phyloP scores from a whole-genome alignment of 352 stramenopile species.

The Globisporangium barbulae region DNA sequence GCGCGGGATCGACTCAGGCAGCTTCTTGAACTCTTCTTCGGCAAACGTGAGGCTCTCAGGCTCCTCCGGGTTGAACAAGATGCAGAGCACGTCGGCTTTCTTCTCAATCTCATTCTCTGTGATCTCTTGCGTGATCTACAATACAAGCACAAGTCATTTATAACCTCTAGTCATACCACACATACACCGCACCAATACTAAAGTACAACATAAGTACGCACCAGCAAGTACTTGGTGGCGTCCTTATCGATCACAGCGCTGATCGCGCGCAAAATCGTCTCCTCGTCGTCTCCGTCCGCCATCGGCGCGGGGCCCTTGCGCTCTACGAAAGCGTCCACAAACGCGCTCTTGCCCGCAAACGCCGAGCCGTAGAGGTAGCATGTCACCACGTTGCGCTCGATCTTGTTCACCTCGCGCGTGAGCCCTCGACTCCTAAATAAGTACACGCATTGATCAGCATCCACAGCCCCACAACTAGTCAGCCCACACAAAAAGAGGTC shows the following conservation, averaged over 20 bases:
- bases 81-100: constrained; percentile 66
- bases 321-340: constrained; percentile 52
- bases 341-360: constrained; percentile 45
- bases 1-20: constrained; percentile 50
- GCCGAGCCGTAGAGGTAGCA: constrained; percentile 62
- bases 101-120: constrained; percentile 62
- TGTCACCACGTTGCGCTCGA: constrained; percentile 69
- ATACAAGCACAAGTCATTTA: not conserved
- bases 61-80: constrained; percentile 62
- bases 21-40: constrained; percentile 52
- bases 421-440: constrained; percentile 37
- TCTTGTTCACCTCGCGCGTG: constrained; percentile 50
- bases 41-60: constrained; percentile 37
- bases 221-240: constrained; percentile 60
- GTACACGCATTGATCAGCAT: not conserved
- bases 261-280: constrained; percentile 47
- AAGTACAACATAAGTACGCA: constrained; percentile 20
- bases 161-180: not conserved
- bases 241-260: constrained; percentile 56
- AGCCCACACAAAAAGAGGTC: not conserved
- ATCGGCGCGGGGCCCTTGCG: constrained; percentile 20
- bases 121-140: constrained; percentile 62
- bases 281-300: constrained; percentile 29
- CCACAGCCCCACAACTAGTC: not conserved
- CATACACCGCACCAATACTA: not conserved